phyloP scores from a whole-genome alignment of 768 basidiomycete genomes.

The Kwoniella newhampshirensis region DNA sequence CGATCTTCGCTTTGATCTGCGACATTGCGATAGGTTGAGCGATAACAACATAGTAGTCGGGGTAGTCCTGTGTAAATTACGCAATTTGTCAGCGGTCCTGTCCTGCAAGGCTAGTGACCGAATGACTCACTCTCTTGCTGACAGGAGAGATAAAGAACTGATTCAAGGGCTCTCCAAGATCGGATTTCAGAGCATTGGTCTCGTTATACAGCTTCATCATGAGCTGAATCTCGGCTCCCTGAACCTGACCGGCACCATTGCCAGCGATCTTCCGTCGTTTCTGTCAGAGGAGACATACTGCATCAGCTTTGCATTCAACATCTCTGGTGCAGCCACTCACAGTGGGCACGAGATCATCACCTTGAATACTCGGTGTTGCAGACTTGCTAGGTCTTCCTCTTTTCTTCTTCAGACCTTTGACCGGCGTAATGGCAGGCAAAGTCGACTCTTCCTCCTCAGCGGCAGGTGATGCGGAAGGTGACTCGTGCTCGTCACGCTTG shows the following conservation, averaged over 20 bases:
- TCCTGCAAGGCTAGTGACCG: neutral
- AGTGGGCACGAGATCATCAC: slow-evolving; percentile 31
- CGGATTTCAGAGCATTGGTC: slow-evolving; percentile 37
- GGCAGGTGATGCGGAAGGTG: slow-evolving; percentile 43
- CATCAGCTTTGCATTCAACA: neutral
- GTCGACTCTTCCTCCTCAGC: slow-evolving; percentile 5
- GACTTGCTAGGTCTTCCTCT: slow-evolving; percentile 33
- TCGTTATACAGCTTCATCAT: slow-evolving; percentile 45
- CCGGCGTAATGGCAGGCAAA: slow-evolving; percentile 3
- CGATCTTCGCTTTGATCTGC: slow-evolving; percentile 68
- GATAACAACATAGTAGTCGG: slow-evolving; percentile 90
- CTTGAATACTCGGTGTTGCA: slow-evolving; percentile 36
- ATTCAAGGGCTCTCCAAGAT: slow-evolving; percentile 44
- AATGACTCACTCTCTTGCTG: slow-evolving; percentile 52
- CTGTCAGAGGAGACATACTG: slow-evolving; percentile 9
- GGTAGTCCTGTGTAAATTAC: slow-evolving; percentile 67
- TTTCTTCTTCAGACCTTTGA: slow-evolving; percentile 30
- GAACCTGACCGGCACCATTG: slow-evolving; percentile 3
- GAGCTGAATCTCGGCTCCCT: slow-evolving; percentile 26
- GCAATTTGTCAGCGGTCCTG: slow-evolving; percentile 26
- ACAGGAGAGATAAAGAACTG: slow-evolving; percentile 51
- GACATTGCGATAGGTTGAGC: slow-evolving; percentile 81
- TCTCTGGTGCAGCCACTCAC: slow-evolving; percentile 27
- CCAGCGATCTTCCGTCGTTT: slow-evolving; percentile 46
- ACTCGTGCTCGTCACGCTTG: slow-evolving; percentile 60